Conservation (phyloP, 805 yeast genomes). For the Candida orba region DNA sequence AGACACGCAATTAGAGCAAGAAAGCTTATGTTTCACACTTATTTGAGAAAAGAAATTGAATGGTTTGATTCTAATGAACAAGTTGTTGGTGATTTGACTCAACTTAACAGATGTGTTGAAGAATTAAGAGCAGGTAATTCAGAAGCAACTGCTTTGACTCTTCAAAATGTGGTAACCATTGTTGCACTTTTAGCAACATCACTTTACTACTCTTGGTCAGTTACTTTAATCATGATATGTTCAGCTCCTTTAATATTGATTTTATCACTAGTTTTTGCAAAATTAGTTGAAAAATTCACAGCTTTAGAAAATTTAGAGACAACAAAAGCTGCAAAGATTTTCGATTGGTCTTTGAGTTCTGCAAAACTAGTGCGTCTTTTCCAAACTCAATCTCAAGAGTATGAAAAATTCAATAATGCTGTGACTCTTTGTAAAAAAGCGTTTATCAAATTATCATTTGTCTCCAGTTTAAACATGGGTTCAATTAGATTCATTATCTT, state of each 20-base stretch:
- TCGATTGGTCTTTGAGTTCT: conserved; percentile 66
- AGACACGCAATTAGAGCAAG: conserved; percentile 56
- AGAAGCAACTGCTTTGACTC: conserved; percentile 52
- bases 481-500: conserved; percentile 49
- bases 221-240: conserved; percentile 72
- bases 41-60: conserved; percentile 38
- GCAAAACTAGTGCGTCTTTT: conserved; percentile 55
- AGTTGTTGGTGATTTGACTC: conserved; percentile 57
- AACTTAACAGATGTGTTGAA: conserved; percentile 65
- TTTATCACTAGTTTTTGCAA: conserved; percentile 44
- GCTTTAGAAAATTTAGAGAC: conserved; percentile 49
- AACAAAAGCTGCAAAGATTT: conserved; percentile 46
- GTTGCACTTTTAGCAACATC: conserved; percentile 55
- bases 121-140: conserved; percentile 63
- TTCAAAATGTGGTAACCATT: conserved; percentile 47
- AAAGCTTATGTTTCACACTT: conserved; percentile 31
- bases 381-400: conserved; percentile 50
- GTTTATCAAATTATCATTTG: conserved; percentile 39
- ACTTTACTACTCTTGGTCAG: conserved; percentile 74
- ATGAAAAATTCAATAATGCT: conserved; percentile 30
- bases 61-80: conserved; percentile 61
- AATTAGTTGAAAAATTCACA: conserved; percentile 41
- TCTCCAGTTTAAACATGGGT: conserved; percentile 49
- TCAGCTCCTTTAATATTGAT: conserved; percentile 60
- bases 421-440: conserved; percentile 28